Evolutionary conservation across 306 rosid genomes (phyloP).

Genomic region (Fagus sylvatica): DNA sequence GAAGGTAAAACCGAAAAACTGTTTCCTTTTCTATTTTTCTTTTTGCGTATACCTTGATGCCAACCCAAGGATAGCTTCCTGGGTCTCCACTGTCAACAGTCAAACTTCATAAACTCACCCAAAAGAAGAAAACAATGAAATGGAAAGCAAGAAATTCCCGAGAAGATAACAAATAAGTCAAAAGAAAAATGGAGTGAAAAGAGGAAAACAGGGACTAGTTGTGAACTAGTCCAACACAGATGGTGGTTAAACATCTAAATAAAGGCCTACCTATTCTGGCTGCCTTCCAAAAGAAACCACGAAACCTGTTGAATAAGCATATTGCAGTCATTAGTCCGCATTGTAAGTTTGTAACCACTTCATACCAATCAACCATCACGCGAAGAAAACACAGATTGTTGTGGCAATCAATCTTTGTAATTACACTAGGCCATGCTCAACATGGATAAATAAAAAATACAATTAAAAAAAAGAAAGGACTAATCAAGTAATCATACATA

Average conservation of each 20-base stretch:
- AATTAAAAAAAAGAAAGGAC: neutral
- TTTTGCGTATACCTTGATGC: neutral
- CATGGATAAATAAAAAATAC: neutral
- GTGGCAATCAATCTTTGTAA: neutral
- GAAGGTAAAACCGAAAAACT: neutral
- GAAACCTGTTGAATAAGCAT: conserved; percentile 49
- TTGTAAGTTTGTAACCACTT: neutral
- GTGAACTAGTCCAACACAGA: neutral
- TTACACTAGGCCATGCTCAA: neutral
- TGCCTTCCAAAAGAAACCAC: conserved; percentile 80
- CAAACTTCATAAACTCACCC: neutral
- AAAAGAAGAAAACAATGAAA: neutral
- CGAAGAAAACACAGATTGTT: neutral
- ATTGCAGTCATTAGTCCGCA: neutral
- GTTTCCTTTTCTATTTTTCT: neutral
- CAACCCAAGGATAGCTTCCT: neutral
- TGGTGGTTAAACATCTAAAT: conserved; percentile 11
- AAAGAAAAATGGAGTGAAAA: neutral
- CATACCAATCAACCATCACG: neutral
- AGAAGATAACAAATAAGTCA: neutral
- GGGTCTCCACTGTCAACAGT: neutral
- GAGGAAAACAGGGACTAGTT: neutral
- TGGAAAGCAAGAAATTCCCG: too few species aligned
- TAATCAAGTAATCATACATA: neutral
- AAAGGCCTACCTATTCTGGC: conserved; percentile 58